Percentiles rank a stretch among this genome's conserved stretches.
phyloP scores from a whole-genome alignment of 2,329 filamentous ascomycete species.

The Colletotrichum endophyticum region DNA sequence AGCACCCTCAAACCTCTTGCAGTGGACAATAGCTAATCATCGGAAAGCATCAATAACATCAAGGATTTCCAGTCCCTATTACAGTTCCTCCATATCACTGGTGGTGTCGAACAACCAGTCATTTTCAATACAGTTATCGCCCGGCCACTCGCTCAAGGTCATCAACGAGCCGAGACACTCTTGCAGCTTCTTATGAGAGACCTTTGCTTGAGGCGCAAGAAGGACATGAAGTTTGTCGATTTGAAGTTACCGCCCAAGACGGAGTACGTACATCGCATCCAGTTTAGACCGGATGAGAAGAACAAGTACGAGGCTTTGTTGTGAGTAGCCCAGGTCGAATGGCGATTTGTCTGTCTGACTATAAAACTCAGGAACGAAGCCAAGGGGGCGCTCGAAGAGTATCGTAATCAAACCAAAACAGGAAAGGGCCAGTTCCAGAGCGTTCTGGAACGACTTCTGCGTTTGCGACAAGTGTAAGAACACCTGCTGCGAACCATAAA shows the following conservation, averaged over 20 bases:
- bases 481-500: conserved; percentile 22
- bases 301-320: conserved; percentile 78
- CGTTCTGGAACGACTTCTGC: conserved; percentile 80
- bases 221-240: conserved; percentile 89
- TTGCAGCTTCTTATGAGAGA: conserved; percentile 81
- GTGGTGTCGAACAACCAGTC: conserved; percentile 74
- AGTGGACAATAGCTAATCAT: neutral
- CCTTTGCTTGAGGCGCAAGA: conserved; percentile 80
- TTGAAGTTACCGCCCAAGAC: conserved; percentile 78
- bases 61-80: conserved; percentile 82
- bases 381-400: conserved; percentile 70
- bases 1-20: conserved; percentile 25
- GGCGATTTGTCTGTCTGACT: conserved; percentile 24
- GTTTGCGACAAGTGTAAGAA: conserved; percentile 74
- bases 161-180: conserved; percentile 63
- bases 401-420: conserved; percentile 49
- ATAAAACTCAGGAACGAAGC: conserved; percentile 65
- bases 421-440: conserved; percentile 68
- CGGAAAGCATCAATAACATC: conserved; percentile 70
- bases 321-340: conserved; percentile 41
- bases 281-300: conserved; percentile 75
- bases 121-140: conserved; percentile 78
- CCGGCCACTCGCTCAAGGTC: conserved; percentile 66
- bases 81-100: conserved; percentile 76
- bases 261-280: conserved; percentile 78